A percentile compares a stretch with the other conserved stretches of the same genome.
Conservation (phyloP, 345 rosid genomes). For the Syzygium jambos region DNA sequence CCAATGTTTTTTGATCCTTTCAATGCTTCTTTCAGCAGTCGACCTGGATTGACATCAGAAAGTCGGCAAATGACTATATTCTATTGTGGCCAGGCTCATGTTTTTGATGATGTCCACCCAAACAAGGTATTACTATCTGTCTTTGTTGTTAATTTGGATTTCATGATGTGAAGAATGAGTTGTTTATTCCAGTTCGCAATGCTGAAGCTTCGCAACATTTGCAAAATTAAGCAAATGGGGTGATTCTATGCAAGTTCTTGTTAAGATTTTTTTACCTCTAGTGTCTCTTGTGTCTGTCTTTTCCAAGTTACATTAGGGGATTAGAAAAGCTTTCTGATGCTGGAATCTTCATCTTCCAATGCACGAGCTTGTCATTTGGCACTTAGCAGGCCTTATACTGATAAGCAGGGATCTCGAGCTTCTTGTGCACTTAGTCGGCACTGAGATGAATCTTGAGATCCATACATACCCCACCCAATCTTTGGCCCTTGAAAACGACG, state of each 20-base stretch:
- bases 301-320: background rate
- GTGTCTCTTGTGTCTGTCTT: background rate
- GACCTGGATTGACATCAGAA: slow-evolving; percentile 40
- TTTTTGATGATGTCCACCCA: slow-evolving; percentile 95
- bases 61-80: slow-evolving; percentile 93
- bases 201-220: background rate
- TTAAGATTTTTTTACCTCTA: background rate
- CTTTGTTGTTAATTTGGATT: background rate
- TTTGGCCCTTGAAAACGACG: background rate
- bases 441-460: background rate
- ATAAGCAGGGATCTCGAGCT: background rate
- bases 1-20: background rate
- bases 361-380: background rate
- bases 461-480: background rate
- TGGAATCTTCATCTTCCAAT: background rate
- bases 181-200: background rate
- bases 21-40: slow-evolving; percentile 22
- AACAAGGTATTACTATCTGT: slow-evolving; percentile 54
- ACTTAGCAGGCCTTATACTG: background rate
- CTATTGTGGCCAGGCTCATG: slow-evolving; percentile 98
- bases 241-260: background rate
- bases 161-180: background rate
- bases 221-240: background rate
- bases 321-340: background rate
- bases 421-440: background rate